phyloP scores from a whole-genome alignment of 257 asterid genomes.

The Solanum chiquidenum region DNA sequence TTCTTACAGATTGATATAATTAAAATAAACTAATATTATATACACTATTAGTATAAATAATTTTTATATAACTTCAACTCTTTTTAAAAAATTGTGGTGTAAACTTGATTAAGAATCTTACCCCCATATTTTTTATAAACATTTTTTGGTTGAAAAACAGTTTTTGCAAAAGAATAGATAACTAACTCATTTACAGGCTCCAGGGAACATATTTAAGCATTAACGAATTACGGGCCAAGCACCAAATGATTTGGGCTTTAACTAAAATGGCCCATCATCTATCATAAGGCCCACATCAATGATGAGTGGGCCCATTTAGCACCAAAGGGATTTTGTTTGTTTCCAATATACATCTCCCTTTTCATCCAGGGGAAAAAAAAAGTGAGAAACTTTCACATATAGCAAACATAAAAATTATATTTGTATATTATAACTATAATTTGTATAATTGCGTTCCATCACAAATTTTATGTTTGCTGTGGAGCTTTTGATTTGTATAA shows the following conservation, averaged over 20 bases:
- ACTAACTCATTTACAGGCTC: not conserved
- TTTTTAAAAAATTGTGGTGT: not conserved
- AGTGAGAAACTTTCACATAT: too few species aligned
- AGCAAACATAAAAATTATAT: too few species aligned
- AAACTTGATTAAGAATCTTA: too few species aligned
- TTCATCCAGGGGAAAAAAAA: not conserved
- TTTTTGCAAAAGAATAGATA: not conserved
- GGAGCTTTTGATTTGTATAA: too few species aligned
- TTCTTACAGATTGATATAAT: not conserved
- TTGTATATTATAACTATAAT: too few species aligned
- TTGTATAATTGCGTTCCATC: too few species aligned
- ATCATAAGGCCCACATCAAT: not conserved
- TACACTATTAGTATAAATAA: not conserved
- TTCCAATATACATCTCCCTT: not conserved
- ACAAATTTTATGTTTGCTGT: too few species aligned
- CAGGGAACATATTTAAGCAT: not conserved
- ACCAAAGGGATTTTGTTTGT: not conserved
- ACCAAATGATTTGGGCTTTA: not conserved
- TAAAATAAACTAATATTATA: not conserved
- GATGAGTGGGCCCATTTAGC: not conserved
- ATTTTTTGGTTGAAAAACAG: too few species aligned
- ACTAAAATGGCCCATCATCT: not conserved
- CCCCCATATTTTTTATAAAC: not conserved
- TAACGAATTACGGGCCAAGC: not conserved
- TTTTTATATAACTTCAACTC: not conserved